These are phyloP conservation scores for Aquilaria sinensis DNA, from an alignment of 345 rosid genomes.

Conservation along the genomic window DNA sequence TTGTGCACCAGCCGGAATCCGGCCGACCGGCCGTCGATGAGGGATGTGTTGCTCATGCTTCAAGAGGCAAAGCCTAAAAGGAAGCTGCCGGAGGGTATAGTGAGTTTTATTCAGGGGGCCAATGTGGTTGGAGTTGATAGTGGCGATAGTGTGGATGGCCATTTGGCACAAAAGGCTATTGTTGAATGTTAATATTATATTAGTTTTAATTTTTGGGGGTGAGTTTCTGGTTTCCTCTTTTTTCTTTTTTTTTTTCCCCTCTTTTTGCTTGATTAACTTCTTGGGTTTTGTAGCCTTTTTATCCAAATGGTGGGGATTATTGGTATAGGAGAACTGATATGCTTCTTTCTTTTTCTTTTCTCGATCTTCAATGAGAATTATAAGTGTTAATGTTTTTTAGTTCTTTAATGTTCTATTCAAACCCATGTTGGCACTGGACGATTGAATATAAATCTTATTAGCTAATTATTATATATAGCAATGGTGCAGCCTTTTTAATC, in stretches of 20 bases:
- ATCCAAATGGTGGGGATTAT: slow-evolving; percentile 34
- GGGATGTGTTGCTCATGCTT: slow-evolving; percentile 90
- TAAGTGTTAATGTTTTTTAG: slow-evolving; percentile 18
- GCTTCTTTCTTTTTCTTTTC: neutral
- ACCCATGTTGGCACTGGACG: neutral
- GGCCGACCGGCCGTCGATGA: slow-evolving; percentile 90
- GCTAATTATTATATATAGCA: too few species aligned
- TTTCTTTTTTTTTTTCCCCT: neutral
- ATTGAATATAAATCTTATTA: too few species aligned
- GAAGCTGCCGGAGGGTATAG: slow-evolving; percentile 38
- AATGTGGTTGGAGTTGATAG: slow-evolving; percentile 22
- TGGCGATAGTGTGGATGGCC: slow-evolving; percentile 10
- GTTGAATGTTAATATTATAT: slow-evolving; percentile 43
- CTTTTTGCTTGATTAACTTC: too few species aligned
- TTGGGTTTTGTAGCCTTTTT: neutral
- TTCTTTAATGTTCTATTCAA: slow-evolving; percentile 13
- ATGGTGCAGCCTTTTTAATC: too few species aligned
- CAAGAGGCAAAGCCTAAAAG: slow-evolving; percentile 92
- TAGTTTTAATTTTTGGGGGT: slow-evolving; percentile 14
- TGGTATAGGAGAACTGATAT: slow-evolving; percentile 44
- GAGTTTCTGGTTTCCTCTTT: neutral
- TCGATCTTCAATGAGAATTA: slow-evolving; percentile 21
- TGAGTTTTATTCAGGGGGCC: slow-evolving; percentile 5
- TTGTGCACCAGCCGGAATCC: slow-evolving; percentile 80
- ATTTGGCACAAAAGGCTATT: slow-evolving; percentile 31